Conservation (phyloP, 1,284 basidiomycete genomes). For the Microstroma glucosiphilum region DNA sequence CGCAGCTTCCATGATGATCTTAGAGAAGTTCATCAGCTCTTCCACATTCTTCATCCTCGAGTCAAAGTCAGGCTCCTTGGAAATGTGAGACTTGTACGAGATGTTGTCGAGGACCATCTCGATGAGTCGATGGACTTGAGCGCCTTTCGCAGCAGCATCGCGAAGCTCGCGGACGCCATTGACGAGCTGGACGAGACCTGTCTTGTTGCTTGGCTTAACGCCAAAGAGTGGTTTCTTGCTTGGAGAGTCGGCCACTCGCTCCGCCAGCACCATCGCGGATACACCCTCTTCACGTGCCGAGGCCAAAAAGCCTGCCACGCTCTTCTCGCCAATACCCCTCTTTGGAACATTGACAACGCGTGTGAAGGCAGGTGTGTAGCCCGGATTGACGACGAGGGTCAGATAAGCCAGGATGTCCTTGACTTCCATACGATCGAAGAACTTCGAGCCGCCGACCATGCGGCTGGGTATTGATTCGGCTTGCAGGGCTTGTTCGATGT, state of each 20-base stretch:
- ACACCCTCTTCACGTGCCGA: constrained; percentile 58
- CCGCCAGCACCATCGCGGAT: constrained; percentile 59
- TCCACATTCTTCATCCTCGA: constrained; percentile 78
- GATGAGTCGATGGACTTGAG: constrained; percentile 64
- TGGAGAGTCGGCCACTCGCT: constrained; percentile 6
- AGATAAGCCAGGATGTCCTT: constrained; percentile 78
- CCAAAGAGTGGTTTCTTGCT: constrained; percentile 55
- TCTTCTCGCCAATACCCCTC: constrained; percentile 76
- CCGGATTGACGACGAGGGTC: constrained; percentile 68
- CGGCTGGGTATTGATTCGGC: constrained; percentile 69
- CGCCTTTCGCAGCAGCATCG: constrained; percentile 60
- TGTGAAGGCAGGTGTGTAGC: constrained; percentile 64
- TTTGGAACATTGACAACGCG: constrained; percentile 71
- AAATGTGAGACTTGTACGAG: constrained; percentile 66
- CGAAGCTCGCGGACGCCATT: constrained; percentile 59
- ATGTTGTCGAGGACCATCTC: constrained; percentile 60
- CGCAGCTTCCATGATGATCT: constrained; percentile 20
- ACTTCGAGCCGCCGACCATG: constrained; percentile 70
- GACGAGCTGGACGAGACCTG: constrained; percentile 62
- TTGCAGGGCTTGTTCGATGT: constrained; percentile 71
- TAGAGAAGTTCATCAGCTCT: constrained; percentile 60
- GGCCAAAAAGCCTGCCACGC: constrained; percentile 60
- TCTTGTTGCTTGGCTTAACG: constrained; percentile 63
- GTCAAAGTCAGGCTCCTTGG: constrained; percentile 65
- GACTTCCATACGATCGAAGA: constrained; percentile 72